Evolutionary conservation across 768 basidiomycete genomes (phyloP).

Genomic region (Boletus tomentosulus): DNA sequence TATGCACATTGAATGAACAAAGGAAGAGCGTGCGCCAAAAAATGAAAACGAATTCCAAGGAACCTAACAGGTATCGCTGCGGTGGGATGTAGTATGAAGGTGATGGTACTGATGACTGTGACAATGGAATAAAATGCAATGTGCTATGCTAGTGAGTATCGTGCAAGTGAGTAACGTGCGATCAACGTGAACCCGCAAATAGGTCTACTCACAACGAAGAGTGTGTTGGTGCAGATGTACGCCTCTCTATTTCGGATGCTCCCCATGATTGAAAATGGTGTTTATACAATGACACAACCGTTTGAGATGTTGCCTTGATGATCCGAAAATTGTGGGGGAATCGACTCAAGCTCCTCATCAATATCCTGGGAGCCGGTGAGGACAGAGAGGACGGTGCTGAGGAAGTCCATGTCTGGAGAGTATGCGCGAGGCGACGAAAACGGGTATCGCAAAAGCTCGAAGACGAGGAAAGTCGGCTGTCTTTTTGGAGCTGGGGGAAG

Average conservation of each 20-base stretch:
- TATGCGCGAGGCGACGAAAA: background rate
- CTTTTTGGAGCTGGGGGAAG: conserved; percentile 6
- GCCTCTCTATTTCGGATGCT: background rate
- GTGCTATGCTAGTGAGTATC: conserved; percentile 5
- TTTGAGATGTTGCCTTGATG: background rate
- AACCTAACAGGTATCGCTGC: conserved; percentile 5
- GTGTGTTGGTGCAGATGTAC: background rate
- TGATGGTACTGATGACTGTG: background rate
- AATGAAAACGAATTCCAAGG: background rate
- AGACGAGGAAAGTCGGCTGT: background rate
- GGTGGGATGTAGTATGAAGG: conserved; percentile 4
- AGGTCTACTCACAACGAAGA: conserved; percentile 20
- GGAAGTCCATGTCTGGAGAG: conserved; percentile 19
- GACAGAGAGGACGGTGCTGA: conserved; percentile 14
- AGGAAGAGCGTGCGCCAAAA: conserved; percentile 3
- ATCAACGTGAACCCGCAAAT: background rate
- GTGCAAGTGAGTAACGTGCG: conserved; percentile 5
- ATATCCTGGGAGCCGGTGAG: conserved; percentile 6
- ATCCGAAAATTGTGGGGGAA: conserved; percentile 11
- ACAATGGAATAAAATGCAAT: conserved; percentile 3
- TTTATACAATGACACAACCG: conserved; percentile 23
- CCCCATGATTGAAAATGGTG: background rate
- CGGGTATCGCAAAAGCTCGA: background rate
- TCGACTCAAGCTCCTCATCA: background rate
- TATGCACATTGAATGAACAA: conserved; percentile 17